Evolutionary conservation across 441 rosid species (phyloP).

Genomic region (Breynia disticha): DNA sequence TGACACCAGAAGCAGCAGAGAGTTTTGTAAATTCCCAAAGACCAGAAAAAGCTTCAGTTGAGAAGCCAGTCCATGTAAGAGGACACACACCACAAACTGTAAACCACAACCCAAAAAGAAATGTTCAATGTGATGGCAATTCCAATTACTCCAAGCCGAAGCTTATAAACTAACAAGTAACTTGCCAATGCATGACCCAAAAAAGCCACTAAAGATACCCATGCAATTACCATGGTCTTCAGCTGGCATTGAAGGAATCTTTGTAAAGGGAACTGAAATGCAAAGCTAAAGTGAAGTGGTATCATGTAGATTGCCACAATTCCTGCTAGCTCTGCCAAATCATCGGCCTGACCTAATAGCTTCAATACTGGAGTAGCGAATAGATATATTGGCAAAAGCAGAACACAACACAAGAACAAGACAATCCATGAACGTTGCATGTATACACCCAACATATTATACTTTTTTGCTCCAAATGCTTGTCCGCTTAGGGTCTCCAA

Average conservation of each 20-base stretch:
- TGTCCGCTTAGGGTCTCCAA: conserved; percentile 73
- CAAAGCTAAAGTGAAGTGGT: conserved; percentile 69
- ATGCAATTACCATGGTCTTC: conserved; percentile 41
- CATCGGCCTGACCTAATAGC: conserved; percentile 55
- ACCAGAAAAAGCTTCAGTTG: conserved; percentile 63
- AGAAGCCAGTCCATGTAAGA: conserved; percentile 72
- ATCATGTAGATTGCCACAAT: conserved; percentile 33
- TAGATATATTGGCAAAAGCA: conserved; percentile 51
- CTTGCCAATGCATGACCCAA: conserved; percentile 43
- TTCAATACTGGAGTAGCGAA: conserved; percentile 48
- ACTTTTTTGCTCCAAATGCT: conserved; percentile 76
- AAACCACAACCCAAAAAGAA: conserved; percentile 66
- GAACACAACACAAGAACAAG: conserved; percentile 43
- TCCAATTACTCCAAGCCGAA: conserved; percentile 49
- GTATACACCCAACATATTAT: conserved; percentile 64
- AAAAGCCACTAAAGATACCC: conserved; percentile 33
- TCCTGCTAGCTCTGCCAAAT: conserved; percentile 57
- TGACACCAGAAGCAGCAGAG: conserved; percentile 73
- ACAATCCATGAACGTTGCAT: conserved; percentile 83
- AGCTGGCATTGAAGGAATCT: conserved; percentile 71
- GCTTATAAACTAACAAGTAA: conserved; percentile 44
- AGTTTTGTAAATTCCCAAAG: conserved; percentile 79
- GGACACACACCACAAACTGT: conserved; percentile 61
- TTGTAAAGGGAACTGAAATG: conserved; percentile 53
- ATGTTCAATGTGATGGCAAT: conserved; percentile 37